A percentile compares a stretch with the other conserved stretches of the same genome.
Evolutionary conservation across 306 rosid species (phyloP).

Genomic region (Delonix regia): DNA sequence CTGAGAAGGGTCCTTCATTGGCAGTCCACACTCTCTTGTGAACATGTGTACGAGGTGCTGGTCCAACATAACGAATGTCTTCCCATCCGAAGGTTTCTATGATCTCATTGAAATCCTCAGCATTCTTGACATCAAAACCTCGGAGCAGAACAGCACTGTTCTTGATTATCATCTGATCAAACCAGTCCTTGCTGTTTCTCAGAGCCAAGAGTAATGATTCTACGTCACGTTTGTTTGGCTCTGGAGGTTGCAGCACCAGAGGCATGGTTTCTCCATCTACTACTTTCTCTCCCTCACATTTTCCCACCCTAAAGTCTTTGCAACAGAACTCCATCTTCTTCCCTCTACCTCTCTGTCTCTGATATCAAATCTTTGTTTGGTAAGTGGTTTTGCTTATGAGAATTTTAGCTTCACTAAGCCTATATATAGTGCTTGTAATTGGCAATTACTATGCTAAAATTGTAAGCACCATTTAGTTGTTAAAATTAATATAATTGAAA

Average conservation of each 20-base stretch:
- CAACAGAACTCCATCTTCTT: constrained; percentile 55
- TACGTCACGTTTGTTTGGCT: constrained; percentile 41
- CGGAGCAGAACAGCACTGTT: constrained; percentile 79
- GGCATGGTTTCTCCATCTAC: constrained; percentile 85
- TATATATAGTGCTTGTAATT: not conserved
- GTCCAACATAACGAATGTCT: constrained; percentile 79
- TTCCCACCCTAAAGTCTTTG: constrained; percentile 75
- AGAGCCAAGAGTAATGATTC: constrained; percentile 57
- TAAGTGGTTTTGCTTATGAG: not conserved
- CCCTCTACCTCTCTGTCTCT: not conserved
- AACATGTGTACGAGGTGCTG: constrained; percentile 84
- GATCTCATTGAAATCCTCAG: constrained; percentile 73
- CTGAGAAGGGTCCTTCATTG: constrained; percentile 89
- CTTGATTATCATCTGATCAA: constrained; percentile 73
- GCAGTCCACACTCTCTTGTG: constrained; percentile 88
- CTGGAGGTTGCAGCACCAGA: constrained; percentile 63
- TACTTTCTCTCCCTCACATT: constrained; percentile 74
- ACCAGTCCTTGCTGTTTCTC: constrained; percentile 68
- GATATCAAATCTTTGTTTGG: not conserved
- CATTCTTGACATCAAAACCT: constrained; percentile 62
- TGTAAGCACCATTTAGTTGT: no score
- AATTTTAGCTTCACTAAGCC: constrained; percentile 3
- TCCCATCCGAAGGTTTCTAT: constrained; percentile 78
- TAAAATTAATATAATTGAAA: no score
- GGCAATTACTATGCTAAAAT: not conserved